Evolutionary conservation across 148 eudicot species (phyloP).

Genomic region (Cornus kousa): DNA sequence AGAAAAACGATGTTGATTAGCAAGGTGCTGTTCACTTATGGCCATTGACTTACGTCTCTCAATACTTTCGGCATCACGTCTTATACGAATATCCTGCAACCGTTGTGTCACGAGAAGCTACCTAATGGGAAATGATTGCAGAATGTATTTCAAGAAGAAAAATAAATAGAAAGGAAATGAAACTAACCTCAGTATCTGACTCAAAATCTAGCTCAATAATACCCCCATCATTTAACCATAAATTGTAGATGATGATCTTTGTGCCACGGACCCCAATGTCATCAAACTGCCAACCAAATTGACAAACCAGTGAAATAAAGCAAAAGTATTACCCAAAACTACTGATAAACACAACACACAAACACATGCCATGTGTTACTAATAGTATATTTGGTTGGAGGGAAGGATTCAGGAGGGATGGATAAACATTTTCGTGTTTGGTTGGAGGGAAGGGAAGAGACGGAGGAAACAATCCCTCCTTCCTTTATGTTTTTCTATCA

Average conservation of each 20-base stretch:
- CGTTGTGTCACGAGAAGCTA: conserved; percentile 16
- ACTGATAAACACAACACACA: too few species aligned
- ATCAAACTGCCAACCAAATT: conserved; percentile 65
- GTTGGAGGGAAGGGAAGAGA: too few species aligned
- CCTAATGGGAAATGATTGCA: not conserved
- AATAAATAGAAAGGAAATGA: not conserved
- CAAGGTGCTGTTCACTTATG: conserved; percentile 64
- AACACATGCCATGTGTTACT: too few species aligned
- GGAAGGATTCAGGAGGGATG: too few species aligned
- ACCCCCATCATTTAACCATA: conserved; percentile 75
- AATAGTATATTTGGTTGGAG: too few species aligned
- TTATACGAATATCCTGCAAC: conserved; percentile 69
- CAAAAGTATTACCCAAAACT: not conserved
- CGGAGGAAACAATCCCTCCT: too few species aligned
- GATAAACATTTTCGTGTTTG: too few species aligned
- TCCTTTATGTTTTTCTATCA: too few species aligned
- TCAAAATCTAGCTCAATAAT: conserved; percentile 80
- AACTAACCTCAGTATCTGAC: conserved; percentile 63
- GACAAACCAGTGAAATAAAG: not conserved
- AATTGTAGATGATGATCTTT: conserved; percentile 71
- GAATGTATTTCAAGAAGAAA: not conserved
- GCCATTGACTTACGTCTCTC: conserved; percentile 20
- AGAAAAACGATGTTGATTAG: conserved; percentile 66
- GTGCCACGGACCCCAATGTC: conserved; percentile 79
- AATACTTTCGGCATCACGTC: conserved; percentile 22